Conservation (phyloP, 1,139 yeast genomes). For the Lodderomyces margitis region DNA sequence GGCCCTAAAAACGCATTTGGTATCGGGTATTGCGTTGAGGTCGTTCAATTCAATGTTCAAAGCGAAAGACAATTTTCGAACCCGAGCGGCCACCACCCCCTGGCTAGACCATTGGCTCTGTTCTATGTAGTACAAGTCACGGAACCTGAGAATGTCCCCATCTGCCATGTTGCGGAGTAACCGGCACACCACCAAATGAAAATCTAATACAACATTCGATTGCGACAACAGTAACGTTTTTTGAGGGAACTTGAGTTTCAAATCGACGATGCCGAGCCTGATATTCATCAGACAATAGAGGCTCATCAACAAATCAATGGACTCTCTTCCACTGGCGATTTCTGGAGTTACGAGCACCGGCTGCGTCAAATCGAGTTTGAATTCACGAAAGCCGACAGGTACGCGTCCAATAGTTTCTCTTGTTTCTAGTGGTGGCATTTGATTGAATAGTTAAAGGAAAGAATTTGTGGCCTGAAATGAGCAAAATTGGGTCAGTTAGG, state of each 20-base stretch:
- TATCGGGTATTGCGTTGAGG: not conserved
- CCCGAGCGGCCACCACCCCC: not conserved
- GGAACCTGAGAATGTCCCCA: not conserved
- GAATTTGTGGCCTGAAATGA: no score
- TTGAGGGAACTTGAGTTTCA: not conserved
- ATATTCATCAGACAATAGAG: not conserved
- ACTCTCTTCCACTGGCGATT: no score
- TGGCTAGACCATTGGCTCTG: not conserved
- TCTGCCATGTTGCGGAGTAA: not conserved
- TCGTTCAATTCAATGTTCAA: not conserved
- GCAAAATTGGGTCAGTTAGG: no score
- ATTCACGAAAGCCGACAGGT: no score
- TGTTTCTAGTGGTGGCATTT: no score
- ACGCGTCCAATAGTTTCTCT: no score
- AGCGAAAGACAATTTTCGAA: not conserved
- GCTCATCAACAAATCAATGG: not conserved
- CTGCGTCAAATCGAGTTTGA: no score
- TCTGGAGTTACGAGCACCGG: no score
- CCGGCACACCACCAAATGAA: not conserved
- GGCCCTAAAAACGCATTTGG: no score
- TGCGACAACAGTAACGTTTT: not conserved
- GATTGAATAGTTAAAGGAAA: no score
- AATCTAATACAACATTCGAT: not conserved
- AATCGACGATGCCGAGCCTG: not conserved
- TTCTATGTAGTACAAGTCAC: not conserved